Conservation (phyloP, 2,329 filamentous ascomycete genomes). For the Thermothelomyces thermophilus region DNA sequence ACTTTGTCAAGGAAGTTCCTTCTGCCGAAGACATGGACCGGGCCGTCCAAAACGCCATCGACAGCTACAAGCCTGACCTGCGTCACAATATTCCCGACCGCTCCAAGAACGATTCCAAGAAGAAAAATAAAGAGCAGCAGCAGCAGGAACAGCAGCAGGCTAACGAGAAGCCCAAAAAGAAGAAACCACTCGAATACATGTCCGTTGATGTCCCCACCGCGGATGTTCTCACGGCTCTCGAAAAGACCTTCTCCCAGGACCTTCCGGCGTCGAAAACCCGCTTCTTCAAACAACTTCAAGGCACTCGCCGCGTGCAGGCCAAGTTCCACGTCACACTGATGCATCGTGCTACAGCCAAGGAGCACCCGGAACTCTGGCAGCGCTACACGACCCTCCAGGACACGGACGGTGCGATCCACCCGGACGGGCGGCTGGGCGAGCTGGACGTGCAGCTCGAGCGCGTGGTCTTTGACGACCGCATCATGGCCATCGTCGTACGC, state of each 20-base stretch:
- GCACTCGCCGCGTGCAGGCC: constrained; percentile 68
- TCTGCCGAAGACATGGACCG: constrained; percentile 66
- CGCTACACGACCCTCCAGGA: constrained; percentile 58
- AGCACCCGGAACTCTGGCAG: constrained; percentile 67
- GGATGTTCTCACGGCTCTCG: constrained; percentile 50
- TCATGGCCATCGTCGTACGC: constrained; percentile 89
- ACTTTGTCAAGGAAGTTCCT: constrained; percentile 65
- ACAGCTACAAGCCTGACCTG: constrained; percentile 69
- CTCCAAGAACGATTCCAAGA: constrained; percentile 38
- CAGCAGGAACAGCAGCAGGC: constrained; percentile 31
- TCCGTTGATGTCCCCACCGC: constrained; percentile 41
- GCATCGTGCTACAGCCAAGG: constrained; percentile 60
- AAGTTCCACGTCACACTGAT: constrained; percentile 92
- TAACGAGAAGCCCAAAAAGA: constrained; percentile 33
- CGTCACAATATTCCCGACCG: constrained; percentile 66
- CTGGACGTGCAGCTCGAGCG: constrained; percentile 59
- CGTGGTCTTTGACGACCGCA: constrained; percentile 74
- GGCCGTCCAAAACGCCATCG: constrained; percentile 68
- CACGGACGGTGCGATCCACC: constrained; percentile 32
- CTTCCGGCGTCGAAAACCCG: constrained; percentile 45
- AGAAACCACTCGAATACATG: constrained; percentile 51
- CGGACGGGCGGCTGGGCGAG: constrained; percentile 51
- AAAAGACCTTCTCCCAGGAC: constrained; percentile 59
- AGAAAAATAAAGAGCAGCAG: constrained; percentile 30
- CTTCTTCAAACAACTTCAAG: constrained; percentile 71